Conservation (phyloP, 202 grass and related monocot species). For the Brachypodium distachyon region DNA sequence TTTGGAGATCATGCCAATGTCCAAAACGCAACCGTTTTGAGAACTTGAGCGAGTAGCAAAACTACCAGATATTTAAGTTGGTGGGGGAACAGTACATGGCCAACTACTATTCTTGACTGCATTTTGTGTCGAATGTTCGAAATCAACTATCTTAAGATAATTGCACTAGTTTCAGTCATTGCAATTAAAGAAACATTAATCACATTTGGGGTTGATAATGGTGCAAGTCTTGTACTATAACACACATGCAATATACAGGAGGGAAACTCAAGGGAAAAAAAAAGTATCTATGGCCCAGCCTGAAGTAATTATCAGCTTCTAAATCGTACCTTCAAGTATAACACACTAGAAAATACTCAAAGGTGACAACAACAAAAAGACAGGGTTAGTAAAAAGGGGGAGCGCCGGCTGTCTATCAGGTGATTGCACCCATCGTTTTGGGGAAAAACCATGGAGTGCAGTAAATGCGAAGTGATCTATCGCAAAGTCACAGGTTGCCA, state of each 20-base stretch:
- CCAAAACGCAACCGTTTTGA: not conserved
- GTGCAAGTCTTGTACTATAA: not conserved
- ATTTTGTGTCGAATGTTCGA: not conserved
- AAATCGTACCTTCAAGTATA: not conserved
- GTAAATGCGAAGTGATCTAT: conserved; percentile 4
- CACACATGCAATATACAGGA: not conserved
- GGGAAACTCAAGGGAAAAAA: not conserved
- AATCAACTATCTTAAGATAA: not conserved
- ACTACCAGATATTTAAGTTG: not conserved
- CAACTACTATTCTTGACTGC: not conserved
- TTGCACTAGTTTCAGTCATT: not conserved
- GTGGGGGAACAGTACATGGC: not conserved
- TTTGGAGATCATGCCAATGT: not conserved
- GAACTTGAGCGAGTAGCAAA: not conserved
- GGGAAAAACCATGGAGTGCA: not conserved
- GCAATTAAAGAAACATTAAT: not conserved
- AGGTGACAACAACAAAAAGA: not conserved
- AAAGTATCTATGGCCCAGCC: not conserved
- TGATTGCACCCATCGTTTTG: not conserved
- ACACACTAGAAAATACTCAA: not conserved
- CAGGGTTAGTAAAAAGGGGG: not conserved
- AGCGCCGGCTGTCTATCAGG: not conserved
- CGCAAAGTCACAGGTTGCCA: not conserved
- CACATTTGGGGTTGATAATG: not conserved
- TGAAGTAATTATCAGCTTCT: not conserved